Evolutionary conservation across 2,329 filamentous ascomycete genomes (phyloP).

Genomic region (Aspergillus sp.): DNA sequence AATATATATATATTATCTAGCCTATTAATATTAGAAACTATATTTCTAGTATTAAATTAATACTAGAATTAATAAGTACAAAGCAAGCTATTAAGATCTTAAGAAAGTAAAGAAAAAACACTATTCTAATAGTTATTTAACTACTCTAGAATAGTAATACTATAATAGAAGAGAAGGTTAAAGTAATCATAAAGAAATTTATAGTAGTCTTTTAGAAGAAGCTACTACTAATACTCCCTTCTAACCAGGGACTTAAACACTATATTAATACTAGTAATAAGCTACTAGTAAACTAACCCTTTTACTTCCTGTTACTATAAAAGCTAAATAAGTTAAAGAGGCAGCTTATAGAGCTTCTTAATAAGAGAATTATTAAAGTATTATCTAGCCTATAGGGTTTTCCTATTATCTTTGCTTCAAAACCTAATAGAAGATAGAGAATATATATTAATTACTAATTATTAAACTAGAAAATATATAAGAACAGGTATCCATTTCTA

Average conservation of each 20-base stretch:
- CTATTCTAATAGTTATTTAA: not conserved
- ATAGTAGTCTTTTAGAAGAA: not conserved
- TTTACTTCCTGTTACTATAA: not conserved
- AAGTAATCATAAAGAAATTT: not conserved
- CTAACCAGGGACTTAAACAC: not conserved
- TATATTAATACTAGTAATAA: not conserved
- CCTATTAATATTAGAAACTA: no score
- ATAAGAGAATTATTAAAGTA: not conserved
- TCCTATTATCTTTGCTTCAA: no score
- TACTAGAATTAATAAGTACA: not conserved
- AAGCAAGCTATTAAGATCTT: accelerated
- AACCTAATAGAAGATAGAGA: no score
- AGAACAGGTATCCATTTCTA: no score
- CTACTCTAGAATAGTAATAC: not conserved
- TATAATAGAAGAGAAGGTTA: not conserved
- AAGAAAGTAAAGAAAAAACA: no score
- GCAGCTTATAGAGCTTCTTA: not conserved
- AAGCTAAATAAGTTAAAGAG: not conserved
- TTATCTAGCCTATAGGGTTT: not conserved
- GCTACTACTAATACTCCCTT: not conserved
- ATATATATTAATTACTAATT: no score
- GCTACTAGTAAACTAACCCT: not conserved
- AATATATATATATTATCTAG: no score
- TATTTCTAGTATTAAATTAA: not conserved
- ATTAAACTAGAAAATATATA: no score